Conservation (phyloP, 805 yeast genomes). For the Dipodascopsis uninucleata region DNA sequence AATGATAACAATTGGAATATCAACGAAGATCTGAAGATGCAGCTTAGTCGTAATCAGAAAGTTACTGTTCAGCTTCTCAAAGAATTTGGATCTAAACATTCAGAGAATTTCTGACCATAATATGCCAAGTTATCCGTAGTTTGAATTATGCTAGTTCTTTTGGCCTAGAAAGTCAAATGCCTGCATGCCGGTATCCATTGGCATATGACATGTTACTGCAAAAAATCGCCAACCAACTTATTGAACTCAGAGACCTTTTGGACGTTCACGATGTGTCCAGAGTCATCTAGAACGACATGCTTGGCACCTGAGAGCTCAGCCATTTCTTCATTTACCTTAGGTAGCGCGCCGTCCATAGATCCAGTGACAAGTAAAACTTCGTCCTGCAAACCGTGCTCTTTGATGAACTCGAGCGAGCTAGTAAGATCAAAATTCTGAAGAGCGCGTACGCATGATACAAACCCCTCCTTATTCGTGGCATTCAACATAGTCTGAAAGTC, state of each 20-base stretch:
- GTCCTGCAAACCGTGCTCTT: constrained; percentile 3
- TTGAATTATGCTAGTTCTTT: too few relatives aligned
- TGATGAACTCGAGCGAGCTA: constrained; percentile 13
- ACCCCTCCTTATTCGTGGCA: constrained; percentile 15
- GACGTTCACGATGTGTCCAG: constrained; percentile 23
- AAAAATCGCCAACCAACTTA: constrained; percentile 13
- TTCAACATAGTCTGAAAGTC: constrained; percentile 16
- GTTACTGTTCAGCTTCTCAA: too few relatives aligned
- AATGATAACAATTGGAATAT: too few relatives aligned
- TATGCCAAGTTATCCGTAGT: too few relatives aligned
- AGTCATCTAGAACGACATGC: constrained; percentile 5
- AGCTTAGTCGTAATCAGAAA: too few relatives aligned
- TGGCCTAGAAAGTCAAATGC: too few relatives aligned
- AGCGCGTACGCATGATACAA: constrained; percentile 21
- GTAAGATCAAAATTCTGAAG: constrained; percentile 23
- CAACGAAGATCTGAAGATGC: too few relatives aligned
- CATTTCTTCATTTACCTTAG: constrained; percentile 12
- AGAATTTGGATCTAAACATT: too few relatives aligned
- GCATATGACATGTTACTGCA: too few relatives aligned
- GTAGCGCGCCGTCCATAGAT: constrained; percentile 18
- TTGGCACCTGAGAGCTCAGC: constrained; percentile 12
- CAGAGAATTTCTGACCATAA: too few relatives aligned
- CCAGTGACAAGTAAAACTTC: constrained; percentile 22
- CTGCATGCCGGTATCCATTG: too few relatives aligned
- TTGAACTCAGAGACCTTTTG: constrained; percentile 20